Evolutionary conservation across 805 yeast genomes (phyloP), one percentile per base, ranked within the genome.

Genomic region (Candida methanosorbosa): DNA sequence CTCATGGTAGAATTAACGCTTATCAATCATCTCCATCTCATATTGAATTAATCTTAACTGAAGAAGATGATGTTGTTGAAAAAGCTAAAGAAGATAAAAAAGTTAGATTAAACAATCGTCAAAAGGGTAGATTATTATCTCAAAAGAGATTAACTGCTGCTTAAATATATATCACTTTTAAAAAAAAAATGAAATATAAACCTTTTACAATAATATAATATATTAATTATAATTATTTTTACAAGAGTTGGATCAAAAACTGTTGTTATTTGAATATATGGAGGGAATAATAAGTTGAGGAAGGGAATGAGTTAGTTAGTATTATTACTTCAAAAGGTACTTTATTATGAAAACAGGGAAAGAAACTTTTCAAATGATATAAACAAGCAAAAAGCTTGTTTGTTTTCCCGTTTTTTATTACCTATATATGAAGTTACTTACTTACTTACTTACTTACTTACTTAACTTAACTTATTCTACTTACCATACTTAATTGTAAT

Each of bases 1-100:
- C 99, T 61, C 97, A 90, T 82, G 99, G 99, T 84, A 92, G 98
- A 82, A 85, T 87, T 68, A 92, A 90, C 75, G 95, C 96, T 61
- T 92, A 87, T 92, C 94, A 87, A 77, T 85, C 97, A 44, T 76
- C 88, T 60, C 98, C 98, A 67, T 88, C 94, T 62, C 99, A 92
- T 84, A 90, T 92, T 68, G 98, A 92, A 79, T 76, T 92, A 64
- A 80, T 86, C 64, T 75, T 92, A 59, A 82, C 96, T 62, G 98
- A 92, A 80, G 84, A 79, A 70, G 92, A 75, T 56, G 97, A 88
- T 73, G 77, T 72, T 61, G 85, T 92, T 67, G 87, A 80, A 62
- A 92, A 90, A 81, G 87, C 97, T 61, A 68, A 53, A 51, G 63
- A 58, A 33, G 59, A 56, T 30, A 56, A 52, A 52, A 56, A 52